These are phyloP conservation scores for Curvularia sp. DNA, from an alignment of 2,329 filamentous ascomycete genomes.

Conservation along the genomic window DNA sequence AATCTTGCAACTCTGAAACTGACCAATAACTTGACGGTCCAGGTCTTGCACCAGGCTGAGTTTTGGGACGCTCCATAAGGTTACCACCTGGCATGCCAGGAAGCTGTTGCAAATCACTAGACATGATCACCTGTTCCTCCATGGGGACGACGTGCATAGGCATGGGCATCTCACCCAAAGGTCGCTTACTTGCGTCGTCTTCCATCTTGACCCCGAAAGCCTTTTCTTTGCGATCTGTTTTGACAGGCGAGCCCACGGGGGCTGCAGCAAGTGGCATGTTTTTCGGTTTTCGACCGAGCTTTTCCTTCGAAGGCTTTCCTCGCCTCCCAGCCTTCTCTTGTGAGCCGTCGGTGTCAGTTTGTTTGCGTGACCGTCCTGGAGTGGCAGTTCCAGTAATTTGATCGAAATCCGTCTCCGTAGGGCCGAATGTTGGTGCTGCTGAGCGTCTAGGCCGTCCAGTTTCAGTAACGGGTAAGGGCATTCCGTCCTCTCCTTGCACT, in stretches of 20 bases:
- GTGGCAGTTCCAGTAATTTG: constrained; percentile 42
- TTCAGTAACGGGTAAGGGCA: constrained; percentile 54
- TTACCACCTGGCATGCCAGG: constrained; percentile 31
- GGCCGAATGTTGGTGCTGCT: constrained; percentile 74
- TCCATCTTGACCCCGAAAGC: constrained; percentile 43
- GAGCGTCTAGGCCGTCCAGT: constrained; percentile 60
- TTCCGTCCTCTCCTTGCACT: constrained; percentile 49
- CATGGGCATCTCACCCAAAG: constrained; percentile 38
- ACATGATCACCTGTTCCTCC: constrained; percentile 39
- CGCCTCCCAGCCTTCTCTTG: constrained; percentile 52
- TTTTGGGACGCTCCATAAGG: constrained; percentile 48
- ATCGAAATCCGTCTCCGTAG: constrained; percentile 70
- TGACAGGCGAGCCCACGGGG: constrained; percentile 46
- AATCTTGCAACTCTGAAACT: constrained; percentile 80
- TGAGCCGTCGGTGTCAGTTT: constrained; percentile 43
- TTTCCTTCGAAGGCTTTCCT: constrained; percentile 51
- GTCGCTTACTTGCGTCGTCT: constrained; percentile 42
- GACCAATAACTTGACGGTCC: constrained; percentile 87
- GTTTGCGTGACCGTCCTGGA: constrained; percentile 46
- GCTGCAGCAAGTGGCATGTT: constrained; percentile 52
- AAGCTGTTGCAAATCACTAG: constrained; percentile 32
- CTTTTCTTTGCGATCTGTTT: constrained; percentile 46
- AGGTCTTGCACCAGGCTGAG: constrained; percentile 54
- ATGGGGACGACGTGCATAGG: constrained; percentile 34
- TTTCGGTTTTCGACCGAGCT: constrained; percentile 52